Evolutionary conservation across 257 asterid species (phyloP).

Genomic region (Solanum corneliomulleri): DNA sequence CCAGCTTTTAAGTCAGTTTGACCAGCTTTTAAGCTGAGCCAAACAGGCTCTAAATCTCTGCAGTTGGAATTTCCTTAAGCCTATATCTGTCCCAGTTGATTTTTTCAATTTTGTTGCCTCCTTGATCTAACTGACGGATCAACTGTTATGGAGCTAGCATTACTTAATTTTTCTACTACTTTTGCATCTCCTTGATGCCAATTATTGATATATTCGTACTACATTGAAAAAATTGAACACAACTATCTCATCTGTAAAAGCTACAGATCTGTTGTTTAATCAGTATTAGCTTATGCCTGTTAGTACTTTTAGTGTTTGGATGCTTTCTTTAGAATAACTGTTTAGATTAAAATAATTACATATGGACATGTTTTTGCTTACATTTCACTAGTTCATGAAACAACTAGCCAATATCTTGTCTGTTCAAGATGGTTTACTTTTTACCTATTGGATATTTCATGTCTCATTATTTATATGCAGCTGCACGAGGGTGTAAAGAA

Average conservation of each 20-base stretch:
- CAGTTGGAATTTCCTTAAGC: not conserved
- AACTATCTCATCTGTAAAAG: not conserved
- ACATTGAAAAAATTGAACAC: not conserved
- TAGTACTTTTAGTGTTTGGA: not conserved
- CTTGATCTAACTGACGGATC: not conserved
- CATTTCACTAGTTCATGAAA: not conserved
- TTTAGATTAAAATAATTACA: not conserved
- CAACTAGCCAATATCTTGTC: not conserved
- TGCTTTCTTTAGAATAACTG: not conserved
- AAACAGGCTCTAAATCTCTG: not conserved
- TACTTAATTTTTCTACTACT: not conserved
- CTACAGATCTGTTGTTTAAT: not conserved
- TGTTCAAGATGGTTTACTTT: not conserved
- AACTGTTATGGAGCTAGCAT: not conserved
- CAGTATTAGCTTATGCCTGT: not conserved
- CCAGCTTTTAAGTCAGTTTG: too few species aligned
- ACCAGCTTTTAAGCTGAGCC: too few species aligned
- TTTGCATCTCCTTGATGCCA: not conserved
- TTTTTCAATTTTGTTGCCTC: not conserved
- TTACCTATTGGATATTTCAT: not conserved
- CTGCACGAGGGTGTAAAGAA: slow-evolving; percentile 85
- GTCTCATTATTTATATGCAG: slow-evolving; percentile 26
- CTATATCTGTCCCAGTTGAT: not conserved
- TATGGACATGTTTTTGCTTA: not conserved
- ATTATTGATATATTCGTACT: not conserved